Conservation (phyloP, 2,329 filamentous ascomycete genomes). For the Xylaria sp. region DNA sequence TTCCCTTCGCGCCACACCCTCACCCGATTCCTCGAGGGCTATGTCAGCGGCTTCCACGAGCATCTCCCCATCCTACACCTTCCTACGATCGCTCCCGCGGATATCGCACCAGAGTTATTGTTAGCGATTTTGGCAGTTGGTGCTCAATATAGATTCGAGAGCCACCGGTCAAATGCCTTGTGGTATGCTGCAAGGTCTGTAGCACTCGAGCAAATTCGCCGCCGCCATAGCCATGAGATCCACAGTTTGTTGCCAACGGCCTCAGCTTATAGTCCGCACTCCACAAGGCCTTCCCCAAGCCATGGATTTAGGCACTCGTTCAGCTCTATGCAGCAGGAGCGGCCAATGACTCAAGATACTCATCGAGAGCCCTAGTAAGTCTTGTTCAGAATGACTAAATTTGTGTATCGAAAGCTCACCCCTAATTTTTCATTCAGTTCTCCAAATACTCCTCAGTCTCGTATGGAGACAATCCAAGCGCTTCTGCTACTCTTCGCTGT, state of each 20-base stretch:
- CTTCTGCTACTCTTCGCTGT: conserved; percentile 70
- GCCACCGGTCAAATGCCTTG: conserved; percentile 66
- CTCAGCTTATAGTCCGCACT: conserved; percentile 69
- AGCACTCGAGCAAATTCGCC: conserved; percentile 67
- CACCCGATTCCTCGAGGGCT: conserved; percentile 75
- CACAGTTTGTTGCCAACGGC: conserved; percentile 67
- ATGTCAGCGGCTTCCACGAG: conserved; percentile 73
- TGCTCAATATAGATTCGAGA: conserved; percentile 73
- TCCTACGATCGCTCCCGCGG: conserved; percentile 71
- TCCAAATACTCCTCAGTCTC: conserved; percentile 68
- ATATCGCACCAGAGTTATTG: conserved; percentile 75
- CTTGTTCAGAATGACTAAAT: not conserved
- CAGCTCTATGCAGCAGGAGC: conserved; percentile 67
- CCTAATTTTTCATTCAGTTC: conserved; percentile 52
- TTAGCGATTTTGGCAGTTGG: conserved; percentile 75
- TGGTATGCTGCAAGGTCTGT: conserved; percentile 72
- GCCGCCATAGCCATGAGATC: conserved; percentile 67
- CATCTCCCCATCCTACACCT: conserved; percentile 72
- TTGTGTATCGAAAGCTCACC: not conserved
- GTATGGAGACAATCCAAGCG: conserved; percentile 73
- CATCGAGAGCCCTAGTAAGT: conserved; percentile 70
- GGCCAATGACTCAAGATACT: conserved; percentile 67
- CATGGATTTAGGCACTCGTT: conserved; percentile 68
- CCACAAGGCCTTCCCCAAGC: conserved; percentile 68
- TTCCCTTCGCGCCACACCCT: conserved; percentile 77